Evolutionary conservation across 495 filamentous ascomycete genomes (phyloP).

Genomic region (Jackrogersella minutella): DNA sequence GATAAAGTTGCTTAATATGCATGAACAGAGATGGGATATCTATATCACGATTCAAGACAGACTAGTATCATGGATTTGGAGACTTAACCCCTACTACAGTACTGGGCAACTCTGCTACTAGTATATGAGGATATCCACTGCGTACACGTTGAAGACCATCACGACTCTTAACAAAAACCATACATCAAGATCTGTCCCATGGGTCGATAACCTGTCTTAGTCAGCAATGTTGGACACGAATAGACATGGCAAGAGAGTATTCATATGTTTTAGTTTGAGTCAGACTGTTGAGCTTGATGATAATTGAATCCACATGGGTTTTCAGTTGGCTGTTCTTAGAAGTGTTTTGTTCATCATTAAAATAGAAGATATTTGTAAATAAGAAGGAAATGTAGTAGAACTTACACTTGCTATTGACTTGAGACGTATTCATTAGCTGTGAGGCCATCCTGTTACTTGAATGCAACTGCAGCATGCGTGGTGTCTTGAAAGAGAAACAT

Average conservation of each 20-base stretch:
- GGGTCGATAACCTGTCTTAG: conserved; percentile 5
- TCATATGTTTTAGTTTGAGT: conserved; percentile 30
- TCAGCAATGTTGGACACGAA: conserved; percentile 17
- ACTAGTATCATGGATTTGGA: too few species aligned
- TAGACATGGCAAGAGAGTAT: not conserved
- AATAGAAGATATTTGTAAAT: not conserved
- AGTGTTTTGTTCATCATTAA: conserved; percentile 59
- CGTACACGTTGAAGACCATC: too few species aligned
- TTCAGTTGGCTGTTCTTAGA: conserved; percentile 70
- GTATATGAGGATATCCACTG: too few species aligned
- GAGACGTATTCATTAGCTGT: not conserved
- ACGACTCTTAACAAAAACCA: too few species aligned
- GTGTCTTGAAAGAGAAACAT: conserved; percentile 15
- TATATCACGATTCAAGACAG: too few species aligned
- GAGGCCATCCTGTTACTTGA: not conserved
- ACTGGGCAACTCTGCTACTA: too few species aligned
- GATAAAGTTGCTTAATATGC: conserved; percentile 27
- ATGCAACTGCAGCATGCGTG: too few species aligned
- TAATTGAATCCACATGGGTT: conserved; percentile 59
- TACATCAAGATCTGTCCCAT: not conserved
- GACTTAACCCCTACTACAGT: too few species aligned
- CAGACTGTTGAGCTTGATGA: conserved; percentile 71
- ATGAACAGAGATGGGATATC: too few species aligned
- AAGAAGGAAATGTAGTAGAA: not conserved
- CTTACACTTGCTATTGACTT: conserved; percentile 31